phyloP scores from a whole-genome alignment of 805 yeast genomes.

The Tetrapisispora fleetii region DNA sequence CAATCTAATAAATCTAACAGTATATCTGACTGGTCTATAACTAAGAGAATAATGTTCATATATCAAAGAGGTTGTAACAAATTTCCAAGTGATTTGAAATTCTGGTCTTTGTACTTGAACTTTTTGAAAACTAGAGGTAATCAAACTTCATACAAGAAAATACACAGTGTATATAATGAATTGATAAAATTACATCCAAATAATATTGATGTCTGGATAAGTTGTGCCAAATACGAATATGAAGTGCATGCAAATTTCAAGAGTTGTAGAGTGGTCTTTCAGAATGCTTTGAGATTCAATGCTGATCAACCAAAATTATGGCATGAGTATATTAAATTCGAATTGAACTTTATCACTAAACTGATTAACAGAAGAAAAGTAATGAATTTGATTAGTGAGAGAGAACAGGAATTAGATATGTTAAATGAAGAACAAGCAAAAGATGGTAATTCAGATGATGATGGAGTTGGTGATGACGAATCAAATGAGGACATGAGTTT shows the following conservation, averaged over 20 bases:
- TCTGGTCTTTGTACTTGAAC: conserved; percentile 72
- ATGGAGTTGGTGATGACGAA: conserved; percentile 6
- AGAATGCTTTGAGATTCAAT: conserved; percentile 77
- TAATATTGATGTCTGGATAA: conserved; percentile 82
- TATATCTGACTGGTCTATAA: conserved; percentile 80
- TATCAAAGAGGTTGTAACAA: conserved; percentile 74
- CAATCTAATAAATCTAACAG: conserved; percentile 50
- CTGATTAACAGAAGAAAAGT: conserved; percentile 75
- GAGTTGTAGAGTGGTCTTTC: conserved; percentile 80
- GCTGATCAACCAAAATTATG: conserved; percentile 63
- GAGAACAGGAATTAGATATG: conserved; percentile 50
- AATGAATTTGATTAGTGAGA: conserved; percentile 65
- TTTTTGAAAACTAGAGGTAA: conserved; percentile 46
- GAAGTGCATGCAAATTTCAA: conserved; percentile 81
- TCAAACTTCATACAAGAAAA: conserved; percentile 56
- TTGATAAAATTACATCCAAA: conserved; percentile 84
- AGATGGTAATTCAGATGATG: conserved; percentile 29
- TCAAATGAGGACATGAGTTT: conserved; percentile 16
- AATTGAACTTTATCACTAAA: conserved; percentile 75
- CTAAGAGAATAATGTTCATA: conserved; percentile 68
- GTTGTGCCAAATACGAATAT: conserved; percentile 89
- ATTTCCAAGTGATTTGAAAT: conserved; percentile 63
- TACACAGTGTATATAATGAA: conserved; percentile 67
- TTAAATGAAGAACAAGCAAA: conserved; percentile 26
- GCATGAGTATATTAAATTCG: conserved; percentile 81